A percentile compares a stretch with the other conserved stretches of the same genome.
These are phyloP conservation scores for Diatrype stigma DNA, from an alignment of 2,329 filamentous ascomycete genomes.

Conservation along the genomic window DNA sequence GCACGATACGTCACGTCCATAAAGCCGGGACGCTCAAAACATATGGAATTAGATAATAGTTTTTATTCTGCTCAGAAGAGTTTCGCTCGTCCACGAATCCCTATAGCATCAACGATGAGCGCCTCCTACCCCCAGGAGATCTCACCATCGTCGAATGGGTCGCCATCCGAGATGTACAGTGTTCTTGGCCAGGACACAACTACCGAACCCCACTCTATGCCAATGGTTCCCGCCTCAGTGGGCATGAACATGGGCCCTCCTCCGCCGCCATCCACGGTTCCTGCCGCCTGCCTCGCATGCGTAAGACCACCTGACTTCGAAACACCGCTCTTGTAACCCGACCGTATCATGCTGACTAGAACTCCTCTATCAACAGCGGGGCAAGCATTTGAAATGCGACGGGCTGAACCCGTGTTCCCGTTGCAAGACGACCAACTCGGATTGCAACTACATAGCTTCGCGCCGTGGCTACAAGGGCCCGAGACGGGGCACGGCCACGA, in stretches of 20 bases:
- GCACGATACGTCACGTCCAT: neutral
- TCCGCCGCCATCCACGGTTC: slow-evolving; percentile 32
- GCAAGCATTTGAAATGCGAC: slow-evolving; percentile 74
- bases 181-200: neutral
- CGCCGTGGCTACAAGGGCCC: slow-evolving; percentile 71
- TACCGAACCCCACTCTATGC: slow-evolving; percentile 12
- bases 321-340: no score
- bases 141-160: neutral
- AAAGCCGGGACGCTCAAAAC: neutral
- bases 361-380: slow-evolving; percentile 36
- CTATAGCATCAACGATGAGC: neutral
- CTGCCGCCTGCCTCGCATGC: slow-evolving; percentile 53
- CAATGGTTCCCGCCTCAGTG: slow-evolving; percentile 9
- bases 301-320: slow-evolving; percentile 40
- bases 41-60: neutral
- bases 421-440: slow-evolving; percentile 53
- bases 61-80: neutral
- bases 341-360: slow-evolving; percentile 10
- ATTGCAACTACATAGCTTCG: slow-evolving; percentile 70
- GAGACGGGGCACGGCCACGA: slow-evolving; percentile 43
- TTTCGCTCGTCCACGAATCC: no score
- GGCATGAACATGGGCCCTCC: slow-evolving; percentile 15
- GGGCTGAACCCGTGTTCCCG: slow-evolving; percentile 65
- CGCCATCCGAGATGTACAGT: neutral
- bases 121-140: neutral